Base-by-base conservation (phyloP, 1,284 basidiomycete genomes). In the Boletellus sp. region DNA sequence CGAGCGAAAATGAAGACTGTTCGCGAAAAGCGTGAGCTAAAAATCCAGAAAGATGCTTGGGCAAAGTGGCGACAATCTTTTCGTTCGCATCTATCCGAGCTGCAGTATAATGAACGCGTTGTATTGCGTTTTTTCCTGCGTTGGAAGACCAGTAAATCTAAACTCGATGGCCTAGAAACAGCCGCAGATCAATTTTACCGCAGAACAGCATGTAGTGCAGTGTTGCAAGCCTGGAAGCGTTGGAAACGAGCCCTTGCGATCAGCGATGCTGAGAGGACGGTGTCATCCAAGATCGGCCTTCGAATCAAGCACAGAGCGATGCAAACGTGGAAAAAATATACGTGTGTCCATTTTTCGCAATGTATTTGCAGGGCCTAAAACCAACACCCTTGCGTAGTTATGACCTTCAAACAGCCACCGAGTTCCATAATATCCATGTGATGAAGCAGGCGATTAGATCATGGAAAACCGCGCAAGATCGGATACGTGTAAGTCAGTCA, bases 1-100 rank as follows among this genome's bases (percentile, higher is more conserved):
- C 80, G 86, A 19, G 56, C 67, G 40, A 81, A 76, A 50, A 83
- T 87, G 79, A 82, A 79, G 55, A 60, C 63, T 16, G 66, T 84
- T 33, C 79, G 77, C 40, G 74, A 77, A 43, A 78, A 68, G 47
- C 71, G 73, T 45, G 79, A 82, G 30, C 49, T 57, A 5, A 71
- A 73, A 50, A 56, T 84, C 37, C 60, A 70, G 55, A 76, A 70
- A 55, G 73, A 78, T 52, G 73, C 73, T 13, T 84, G 80, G 80
- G 67, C 64, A 23, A 77, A 74, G 53, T 88, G 86, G 86, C 72
- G 74, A 34, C 79, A 78, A 48, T 66, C 70, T 9, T 72, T 78
- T 50, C 69, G 68, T n/a, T 70, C 70, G 8, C 73, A 68, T 35
- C 56, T 78, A 3, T 73, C 80, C 19, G 72, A 73, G 34, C 70